Evolutionary conservation across 225 moss, liverwort and hornwort genomes (phyloP), one percentile per base, ranked within the genome.

Genomic region (Neckera pumila): DNA sequence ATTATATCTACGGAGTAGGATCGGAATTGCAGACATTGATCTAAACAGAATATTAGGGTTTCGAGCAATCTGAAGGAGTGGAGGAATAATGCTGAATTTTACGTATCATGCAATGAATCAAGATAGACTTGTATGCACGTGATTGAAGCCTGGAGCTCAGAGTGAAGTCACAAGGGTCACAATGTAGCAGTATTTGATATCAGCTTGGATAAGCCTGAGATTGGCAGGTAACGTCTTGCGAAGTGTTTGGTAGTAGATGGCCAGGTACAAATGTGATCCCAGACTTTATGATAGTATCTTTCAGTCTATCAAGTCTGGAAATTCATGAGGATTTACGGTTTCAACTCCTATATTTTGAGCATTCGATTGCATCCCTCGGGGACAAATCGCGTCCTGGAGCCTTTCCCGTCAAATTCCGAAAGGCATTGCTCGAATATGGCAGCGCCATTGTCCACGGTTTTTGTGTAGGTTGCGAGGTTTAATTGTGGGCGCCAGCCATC

Each of bases 361-460:
- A 38, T 79, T 40, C 40, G 42, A 59, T 59, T 80, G 59, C 26
- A n/a, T n/a, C 23, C 10, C n/a, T 56, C n/a, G 6, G 77, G n/a
- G 25, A 56, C 25, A 56, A 77, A 56, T n/a, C n/a, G 25, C 56
- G 16, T 16, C 56, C n/a, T 56, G 78, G n/a, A 78, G 16, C 56
- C 54, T n/a, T 78, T 30, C 31, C 30, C 14, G 40, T 42, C 60
- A 31, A 54, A 60, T 85, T 90, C 18, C 73, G 51, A 33, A 90
- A 76, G 31, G 90, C 2, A 6, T 53, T 38, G n/a, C 83, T 74
- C 94, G 91, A 93, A 49, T 82, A 88, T 0, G 84, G 45, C n/a
- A 94, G 33, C 17, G 94, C 86, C 76, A 67, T 65, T n/a, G 34
- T 91, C 86, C 12, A 90, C 89, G 45, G 77, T 81, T 20, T 40